These are phyloP conservation scores for Hypomontagnella monticulosa DNA, from an alignment of 495 filamentous ascomycete species.

Conservation along the genomic window DNA sequence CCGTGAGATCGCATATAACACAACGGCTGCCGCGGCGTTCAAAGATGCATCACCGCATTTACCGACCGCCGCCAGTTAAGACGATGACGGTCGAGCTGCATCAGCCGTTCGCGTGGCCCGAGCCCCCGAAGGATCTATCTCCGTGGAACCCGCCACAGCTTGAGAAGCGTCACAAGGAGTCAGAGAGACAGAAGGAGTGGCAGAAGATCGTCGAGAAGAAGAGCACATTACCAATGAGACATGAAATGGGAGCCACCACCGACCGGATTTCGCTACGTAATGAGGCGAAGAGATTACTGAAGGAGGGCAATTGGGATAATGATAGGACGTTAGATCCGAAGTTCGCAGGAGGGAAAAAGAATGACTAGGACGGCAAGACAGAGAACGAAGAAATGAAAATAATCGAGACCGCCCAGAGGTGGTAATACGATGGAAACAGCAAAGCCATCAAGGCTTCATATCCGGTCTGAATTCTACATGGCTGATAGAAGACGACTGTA, in stretches of 20 bases:
- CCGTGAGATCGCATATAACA: constrained; percentile 81
- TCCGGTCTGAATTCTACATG: neutral
- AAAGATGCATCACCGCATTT: constrained; percentile 54
- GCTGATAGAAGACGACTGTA: constrained; percentile 25
- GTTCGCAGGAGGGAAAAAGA: constrained; percentile 46
- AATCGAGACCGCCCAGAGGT: neutral
- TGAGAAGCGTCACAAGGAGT: constrained; percentile 55
- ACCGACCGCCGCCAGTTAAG: constrained; percentile 76
- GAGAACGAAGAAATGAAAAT: neutral
- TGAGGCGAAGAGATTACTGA: constrained; percentile 68
- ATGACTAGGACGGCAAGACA: constrained; percentile 11
- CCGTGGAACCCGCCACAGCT: constrained; percentile 38
- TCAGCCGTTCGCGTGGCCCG: constrained; percentile 85
- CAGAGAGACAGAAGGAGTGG: constrained; percentile 51
- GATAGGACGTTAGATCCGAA: constrained; percentile 43
- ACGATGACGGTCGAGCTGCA: constrained; percentile 90
- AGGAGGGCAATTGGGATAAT: constrained; percentile 51
- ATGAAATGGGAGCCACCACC: constrained; percentile 46
- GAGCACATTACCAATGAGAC: constrained; percentile 39
- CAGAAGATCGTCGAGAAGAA: constrained; percentile 22
- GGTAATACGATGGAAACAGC: too few species aligned
- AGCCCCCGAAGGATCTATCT: constrained; percentile 63
- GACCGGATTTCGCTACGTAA: constrained; percentile 54
- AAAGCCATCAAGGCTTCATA: neutral
- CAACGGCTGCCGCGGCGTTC: constrained; percentile 67